Evolutionary conservation across 2,329 filamentous ascomycete genomes (phyloP).

Genomic region (Diaporthe humulicola): DNA sequence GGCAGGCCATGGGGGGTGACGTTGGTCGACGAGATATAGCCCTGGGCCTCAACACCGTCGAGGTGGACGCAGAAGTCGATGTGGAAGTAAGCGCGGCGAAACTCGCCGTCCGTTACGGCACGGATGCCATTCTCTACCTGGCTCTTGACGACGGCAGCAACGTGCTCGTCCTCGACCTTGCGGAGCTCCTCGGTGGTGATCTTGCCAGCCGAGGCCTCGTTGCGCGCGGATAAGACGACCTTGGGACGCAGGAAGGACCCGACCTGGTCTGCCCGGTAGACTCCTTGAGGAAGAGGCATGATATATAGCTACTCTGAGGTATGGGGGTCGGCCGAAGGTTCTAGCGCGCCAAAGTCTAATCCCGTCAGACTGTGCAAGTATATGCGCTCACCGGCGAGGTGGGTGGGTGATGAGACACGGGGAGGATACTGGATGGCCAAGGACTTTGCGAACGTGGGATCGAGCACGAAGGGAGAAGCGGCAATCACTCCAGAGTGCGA

Average conservation of each 20-base stretch:
- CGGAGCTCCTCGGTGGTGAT: constrained; percentile 60
- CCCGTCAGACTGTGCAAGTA: not conserved
- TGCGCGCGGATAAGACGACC: constrained; percentile 61
- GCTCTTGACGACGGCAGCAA: constrained; percentile 61
- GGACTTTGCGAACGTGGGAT: not conserved
- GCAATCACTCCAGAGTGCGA: not conserved
- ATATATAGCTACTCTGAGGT: not conserved
- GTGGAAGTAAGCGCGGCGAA: constrained; percentile 69
- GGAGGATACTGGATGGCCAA: not conserved
- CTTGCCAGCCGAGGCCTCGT: constrained; percentile 58
- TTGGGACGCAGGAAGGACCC: constrained; percentile 67
- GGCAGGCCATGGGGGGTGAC: constrained; percentile 60
- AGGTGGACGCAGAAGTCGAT: constrained; percentile 70
- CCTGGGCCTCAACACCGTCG: constrained; percentile 65
- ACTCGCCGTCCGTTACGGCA: constrained; percentile 69
- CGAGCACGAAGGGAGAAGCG: not conserved
- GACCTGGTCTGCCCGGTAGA: constrained; percentile 68
- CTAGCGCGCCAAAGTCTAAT: not conserved
- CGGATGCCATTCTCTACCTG: constrained; percentile 63
- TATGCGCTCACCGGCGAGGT: constrained; percentile 9
- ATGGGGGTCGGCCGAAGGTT: not conserved
- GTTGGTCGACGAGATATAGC: constrained; percentile 57
- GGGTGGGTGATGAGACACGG: not conserved
- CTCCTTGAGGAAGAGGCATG: constrained; percentile 57
- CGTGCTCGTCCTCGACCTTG: constrained; percentile 63